A percentile compares a stretch with the other conserved stretches of the same genome.
These are phyloP conservation scores for Pseudogymnoascus sp. DNA, from an alignment of 2,329 filamentous ascomycete species.

Conservation along the genomic window DNA sequence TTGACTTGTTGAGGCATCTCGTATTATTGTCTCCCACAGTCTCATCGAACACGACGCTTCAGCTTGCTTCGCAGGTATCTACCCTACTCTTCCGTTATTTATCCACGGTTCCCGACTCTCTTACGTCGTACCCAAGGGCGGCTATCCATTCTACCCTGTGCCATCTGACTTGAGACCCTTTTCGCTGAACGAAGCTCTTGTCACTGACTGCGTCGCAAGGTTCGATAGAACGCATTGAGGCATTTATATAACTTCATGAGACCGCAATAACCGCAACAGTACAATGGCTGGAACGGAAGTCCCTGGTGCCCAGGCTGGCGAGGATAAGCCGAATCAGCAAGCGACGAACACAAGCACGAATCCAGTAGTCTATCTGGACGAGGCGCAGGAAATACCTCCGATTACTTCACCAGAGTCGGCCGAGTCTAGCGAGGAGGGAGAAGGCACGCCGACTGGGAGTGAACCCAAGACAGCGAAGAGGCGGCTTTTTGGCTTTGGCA, in stretches of 20 bases:
- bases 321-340: slow-evolving; percentile 6
- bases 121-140: background rate
- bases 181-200: background rate
- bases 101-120: background rate
- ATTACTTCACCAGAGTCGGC: slow-evolving; percentile 13
- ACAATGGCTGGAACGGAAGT: slow-evolving; percentile 1
- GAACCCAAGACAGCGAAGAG: slow-evolving; percentile 44
- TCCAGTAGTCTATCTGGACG: slow-evolving; percentile 22
- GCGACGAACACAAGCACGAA: slow-evolving; percentile 23
- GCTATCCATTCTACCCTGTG: background rate
- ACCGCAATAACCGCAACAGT: background rate
- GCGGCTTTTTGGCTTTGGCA: slow-evolving; percentile 53
- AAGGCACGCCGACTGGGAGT: slow-evolving; percentile 28
- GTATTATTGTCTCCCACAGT: background rate
- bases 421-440: slow-evolving; percentile 21
- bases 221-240: slow-evolving; percentile 4
- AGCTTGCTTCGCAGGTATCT: slow-evolving; percentile 6
- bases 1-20: slow-evolving; percentile 1
- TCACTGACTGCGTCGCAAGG: background rate
- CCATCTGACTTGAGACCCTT: background rate
- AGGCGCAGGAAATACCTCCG: slow-evolving; percentile 22
- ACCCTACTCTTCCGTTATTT: background rate
- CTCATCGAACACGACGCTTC: background rate
- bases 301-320: background rate
- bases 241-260: background rate